Base-by-base conservation (phyloP, 495 filamentous ascomycete species). In the Letharia columbiana region DNA sequence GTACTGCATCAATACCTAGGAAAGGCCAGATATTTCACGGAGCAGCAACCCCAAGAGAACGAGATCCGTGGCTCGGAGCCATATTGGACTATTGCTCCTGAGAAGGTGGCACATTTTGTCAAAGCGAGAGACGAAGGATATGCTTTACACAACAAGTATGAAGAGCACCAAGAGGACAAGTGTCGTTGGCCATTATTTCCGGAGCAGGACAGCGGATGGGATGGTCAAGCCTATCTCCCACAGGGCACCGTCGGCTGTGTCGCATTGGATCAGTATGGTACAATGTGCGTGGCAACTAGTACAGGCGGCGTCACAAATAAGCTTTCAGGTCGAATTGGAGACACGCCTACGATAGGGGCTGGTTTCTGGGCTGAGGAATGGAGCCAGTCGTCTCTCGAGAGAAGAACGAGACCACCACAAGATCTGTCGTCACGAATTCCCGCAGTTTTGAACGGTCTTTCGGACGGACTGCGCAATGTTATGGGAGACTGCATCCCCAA, bases 241-340 rank as follows among this genome's bases (percentile, higher is more conserved):
- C 91, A 95, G 74, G 92, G 92, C 0, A 96, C 92, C 0, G 88
- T 89, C 41, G 92, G 92, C 0, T 89, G 88, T 47, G 89, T 95
- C 0, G 91, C 88, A 63, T 74, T 96, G 42, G 92, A 94, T 73
- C 77, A 74, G 62, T 78, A 85, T 47, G 92, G 92, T 3, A 84
- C 86, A 17, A 68, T 94, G 18, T 91, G 88, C 62, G 84, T 83
- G 57, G 92, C 91, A 10, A 96, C 92, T 1, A 92, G 88, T 67
- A 96, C 92, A 1, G 92, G 92, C 1, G 92, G 92, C 1, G 66
- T 95, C 74, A 96, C 91, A 28, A 96, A 96, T 70, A 96, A 96
- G 77, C 72, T 92, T 39, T 88, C 89, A 0, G 91, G 91, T 2
- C 23, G 50, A 54, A 88, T 96, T 66, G 92, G 92, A 0, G 92